phyloP scores from a whole-genome alignment of 2,329 filamentous ascomycete species.

The Cladobotryum mycophilum region DNA sequence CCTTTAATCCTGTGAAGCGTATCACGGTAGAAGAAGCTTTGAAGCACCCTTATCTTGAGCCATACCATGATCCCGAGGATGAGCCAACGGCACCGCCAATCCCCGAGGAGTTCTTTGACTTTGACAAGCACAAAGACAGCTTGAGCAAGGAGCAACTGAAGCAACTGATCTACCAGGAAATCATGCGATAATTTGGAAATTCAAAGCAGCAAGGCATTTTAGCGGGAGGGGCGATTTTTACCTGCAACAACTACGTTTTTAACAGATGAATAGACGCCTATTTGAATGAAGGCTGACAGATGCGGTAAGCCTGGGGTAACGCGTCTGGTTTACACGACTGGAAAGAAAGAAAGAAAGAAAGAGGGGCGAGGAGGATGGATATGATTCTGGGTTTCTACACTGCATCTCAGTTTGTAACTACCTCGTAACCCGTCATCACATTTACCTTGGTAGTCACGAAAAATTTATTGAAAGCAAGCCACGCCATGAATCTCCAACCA shows the following conservation, averaged over 20 bases:
- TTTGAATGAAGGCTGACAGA: no score
- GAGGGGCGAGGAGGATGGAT: background rate
- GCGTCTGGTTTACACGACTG: background rate
- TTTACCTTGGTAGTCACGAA: no score
- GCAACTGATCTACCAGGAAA: constrained; percentile 95
- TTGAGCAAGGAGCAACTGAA: constrained; percentile 98
- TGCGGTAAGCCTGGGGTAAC: no score
- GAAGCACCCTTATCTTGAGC: constrained; percentile 96
- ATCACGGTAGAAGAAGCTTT: constrained; percentile 97
- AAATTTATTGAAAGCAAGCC: no score
- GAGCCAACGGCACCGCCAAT: constrained; percentile 96
- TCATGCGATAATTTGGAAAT: constrained; percentile 54
- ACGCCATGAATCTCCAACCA: no score
- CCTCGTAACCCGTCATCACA: no score
- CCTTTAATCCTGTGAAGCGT: constrained; percentile 97
- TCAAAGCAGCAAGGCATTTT: background rate
- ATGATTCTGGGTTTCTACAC: background rate
- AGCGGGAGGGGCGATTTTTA: no score
- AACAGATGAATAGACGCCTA: no score
- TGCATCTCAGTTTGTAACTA: no score
- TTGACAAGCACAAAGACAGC: constrained; percentile 99
- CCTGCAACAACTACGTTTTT: no score
- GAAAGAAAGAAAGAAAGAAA: background rate
- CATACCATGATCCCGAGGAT: constrained; percentile 97
- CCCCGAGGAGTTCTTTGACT: constrained; percentile 98